phyloP scores from a whole-genome alignment of 2,329 filamentous ascomycete genomes.

The Aureobasidium sp. region DNA sequence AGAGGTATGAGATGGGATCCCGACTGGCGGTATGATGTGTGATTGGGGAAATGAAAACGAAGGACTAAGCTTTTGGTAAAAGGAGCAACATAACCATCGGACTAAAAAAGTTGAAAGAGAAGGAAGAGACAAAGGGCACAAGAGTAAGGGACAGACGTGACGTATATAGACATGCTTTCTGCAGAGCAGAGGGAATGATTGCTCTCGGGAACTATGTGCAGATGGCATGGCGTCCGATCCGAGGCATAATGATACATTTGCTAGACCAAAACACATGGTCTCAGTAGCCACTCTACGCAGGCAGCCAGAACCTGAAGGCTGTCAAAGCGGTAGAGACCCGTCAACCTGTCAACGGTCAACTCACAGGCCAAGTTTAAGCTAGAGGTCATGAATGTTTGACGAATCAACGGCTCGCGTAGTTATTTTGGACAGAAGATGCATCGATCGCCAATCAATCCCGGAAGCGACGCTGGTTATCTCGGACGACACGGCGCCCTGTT shows the following conservation, averaged over 20 bases:
- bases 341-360: slow-evolving; percentile 15
- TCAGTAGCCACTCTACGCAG: slow-evolving; percentile 14
- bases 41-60: not conserved
- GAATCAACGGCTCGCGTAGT: slow-evolving; percentile 13
- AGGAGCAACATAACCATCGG: not conserved
- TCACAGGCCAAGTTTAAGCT: slow-evolving; percentile 5
- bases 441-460: slow-evolving; percentile 6
- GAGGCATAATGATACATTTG: slow-evolving; percentile 12
- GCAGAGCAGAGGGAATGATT: slow-evolving; percentile 7
- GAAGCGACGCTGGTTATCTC: not conserved
- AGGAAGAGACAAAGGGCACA: slow-evolving; percentile 1
- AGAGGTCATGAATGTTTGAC: slow-evolving; percentile 10
- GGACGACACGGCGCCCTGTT: not conserved
- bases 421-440: slow-evolving; percentile 9
- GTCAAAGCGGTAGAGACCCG: slow-evolving; percentile 14
- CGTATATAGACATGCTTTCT: slow-evolving; percentile 13
- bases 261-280: slow-evolving; percentile 13
- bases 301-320: slow-evolving; percentile 13
- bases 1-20: not conserved
- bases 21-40: not conserved
- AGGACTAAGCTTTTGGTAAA: not conserved
- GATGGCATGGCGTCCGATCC: slow-evolving; percentile 10
- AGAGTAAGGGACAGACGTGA: slow-evolving; percentile 9
- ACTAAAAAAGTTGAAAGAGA: not conserved
- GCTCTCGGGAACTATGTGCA: slow-evolving; percentile 7